Evolutionary conservation across 257 asterid species (phyloP), one percentile per base, ranked within the genome.

Genomic region (Eustoma russellianum): DNA sequence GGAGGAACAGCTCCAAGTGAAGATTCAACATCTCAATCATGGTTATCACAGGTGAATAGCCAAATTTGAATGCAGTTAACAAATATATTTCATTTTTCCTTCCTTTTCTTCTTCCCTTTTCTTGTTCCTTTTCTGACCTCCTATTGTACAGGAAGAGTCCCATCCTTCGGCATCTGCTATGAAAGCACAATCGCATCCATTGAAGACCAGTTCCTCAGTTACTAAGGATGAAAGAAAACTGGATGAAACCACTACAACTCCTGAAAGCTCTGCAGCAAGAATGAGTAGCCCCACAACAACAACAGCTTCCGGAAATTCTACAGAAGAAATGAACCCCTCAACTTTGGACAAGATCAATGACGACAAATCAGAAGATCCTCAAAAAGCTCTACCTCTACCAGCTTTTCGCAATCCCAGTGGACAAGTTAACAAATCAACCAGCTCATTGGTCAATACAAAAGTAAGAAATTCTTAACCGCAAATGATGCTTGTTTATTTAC

Each of bases 1-100:
- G 59, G 33, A 46, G 50, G 75, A 33, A 14, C 66, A 35, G 45
- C 15, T 12, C 19, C 33, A 41, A 16, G 13, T 9, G 77, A 66
- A 45, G 38, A 69, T 59, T 58, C 70, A 45, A 14, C 53, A 5
- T 30, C 58, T 33, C 48, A 9, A 11, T 50, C 48, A 8, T 38
- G 11, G 43, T 38, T 10, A 52, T 33, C 41, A n/a, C 66, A 77
- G 79, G 83, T 77, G 5, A n/a, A 69, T 58, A 15, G 14, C 16
- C 30, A 58, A 48, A 33, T 17, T 15, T 8, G 13, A 9, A 2
- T 15, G 17, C 30, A 6, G 3, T 9, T 12, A 17, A 9, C 14
- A 44, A 57, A 18, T 17, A 15, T 14, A 57, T 3, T 24, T 43
- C 18, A 5, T 5, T 43, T 24, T 34, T 13, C 38, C 9, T 6